Conservation (phyloP, 208 protist genomes). For the Leishmania arabica region DNA sequence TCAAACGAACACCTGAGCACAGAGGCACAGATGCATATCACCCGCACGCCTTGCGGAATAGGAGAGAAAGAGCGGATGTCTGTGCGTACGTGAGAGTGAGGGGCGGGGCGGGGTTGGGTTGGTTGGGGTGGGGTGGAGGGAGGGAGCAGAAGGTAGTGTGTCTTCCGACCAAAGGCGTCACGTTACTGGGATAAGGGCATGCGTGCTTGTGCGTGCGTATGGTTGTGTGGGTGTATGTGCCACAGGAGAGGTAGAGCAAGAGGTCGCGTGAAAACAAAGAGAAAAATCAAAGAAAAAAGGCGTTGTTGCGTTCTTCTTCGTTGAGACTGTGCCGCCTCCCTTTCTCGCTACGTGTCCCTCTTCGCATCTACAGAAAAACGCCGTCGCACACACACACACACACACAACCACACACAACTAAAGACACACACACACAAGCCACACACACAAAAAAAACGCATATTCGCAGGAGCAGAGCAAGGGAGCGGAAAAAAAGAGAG, state of each 20-base stretch:
- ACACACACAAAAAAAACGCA: background rate
- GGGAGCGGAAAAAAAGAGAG: background rate
- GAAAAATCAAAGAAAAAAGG: background rate
- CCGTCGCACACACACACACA: background rate
- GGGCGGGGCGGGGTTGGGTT: no score
- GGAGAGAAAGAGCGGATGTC: background rate
- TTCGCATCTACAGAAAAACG: background rate
- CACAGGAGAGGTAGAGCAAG: background rate
- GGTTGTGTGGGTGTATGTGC: background rate
- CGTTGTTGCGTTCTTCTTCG: background rate
- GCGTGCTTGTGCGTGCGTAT: background rate
- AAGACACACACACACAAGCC: background rate
- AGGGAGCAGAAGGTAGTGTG: background rate
- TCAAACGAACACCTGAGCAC: background rate
- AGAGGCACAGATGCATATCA: slow-evolving; percentile 3
- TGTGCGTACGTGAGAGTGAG: background rate
- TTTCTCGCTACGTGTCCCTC: background rate
- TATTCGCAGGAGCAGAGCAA: background rate
- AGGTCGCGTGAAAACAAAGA: background rate
- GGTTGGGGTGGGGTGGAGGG: background rate
- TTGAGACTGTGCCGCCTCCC: background rate
- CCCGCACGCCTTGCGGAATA: background rate
- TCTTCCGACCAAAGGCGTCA: background rate
- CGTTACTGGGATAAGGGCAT: background rate
- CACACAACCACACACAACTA: background rate